Evolutionary conservation across 345 rosid genomes (phyloP).

Genomic region (thale cress (Arabidopsis thaliana)): DNA sequence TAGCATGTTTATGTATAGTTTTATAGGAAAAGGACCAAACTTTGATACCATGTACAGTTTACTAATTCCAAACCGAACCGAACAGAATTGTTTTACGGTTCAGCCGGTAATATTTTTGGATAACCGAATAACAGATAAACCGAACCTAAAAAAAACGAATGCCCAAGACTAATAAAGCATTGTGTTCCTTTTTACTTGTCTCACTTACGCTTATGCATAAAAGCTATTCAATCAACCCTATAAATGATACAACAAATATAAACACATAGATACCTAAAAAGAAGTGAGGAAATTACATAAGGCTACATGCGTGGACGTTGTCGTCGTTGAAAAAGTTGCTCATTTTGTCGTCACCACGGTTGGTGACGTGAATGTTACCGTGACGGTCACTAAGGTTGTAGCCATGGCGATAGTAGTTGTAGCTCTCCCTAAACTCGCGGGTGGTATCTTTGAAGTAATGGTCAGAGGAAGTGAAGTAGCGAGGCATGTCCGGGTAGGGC

Average conservation of each 20-base stretch:
- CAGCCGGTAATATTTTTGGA: no score
- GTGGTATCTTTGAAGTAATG: slow-evolving; percentile 82
- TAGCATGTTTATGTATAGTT: no score
- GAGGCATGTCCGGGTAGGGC: slow-evolving; percentile 82
- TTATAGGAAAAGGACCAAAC: no score
- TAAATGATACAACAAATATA: not conserved
- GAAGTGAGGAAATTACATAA: slow-evolving; percentile 52
- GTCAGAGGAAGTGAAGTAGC: slow-evolving; percentile 74
- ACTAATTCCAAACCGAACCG: no score
- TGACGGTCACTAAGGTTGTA: slow-evolving; percentile 74
- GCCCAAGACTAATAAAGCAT: no score
- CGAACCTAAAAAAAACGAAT: no score
- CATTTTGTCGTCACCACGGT: slow-evolving; percentile 88
- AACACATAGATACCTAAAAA: not conserved
- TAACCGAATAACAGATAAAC: no score
- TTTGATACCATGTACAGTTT: no score
- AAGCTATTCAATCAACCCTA: slow-evolving; percentile 1
- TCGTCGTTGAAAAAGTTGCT: slow-evolving; percentile 96
- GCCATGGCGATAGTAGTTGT: slow-evolving; percentile 84
- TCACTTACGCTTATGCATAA: not conserved
- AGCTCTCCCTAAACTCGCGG: slow-evolving; percentile 79
- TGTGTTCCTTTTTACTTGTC: not conserved
- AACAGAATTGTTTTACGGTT: no score
- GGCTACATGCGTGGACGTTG: slow-evolving; percentile 82
- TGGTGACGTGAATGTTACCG: slow-evolving; percentile 71